A percentile compares a stretch with the other conserved stretches of the same genome.
phyloP scores from a whole-genome alignment of 1,139 yeast genomes.

The Pneumocystis sp. region DNA sequence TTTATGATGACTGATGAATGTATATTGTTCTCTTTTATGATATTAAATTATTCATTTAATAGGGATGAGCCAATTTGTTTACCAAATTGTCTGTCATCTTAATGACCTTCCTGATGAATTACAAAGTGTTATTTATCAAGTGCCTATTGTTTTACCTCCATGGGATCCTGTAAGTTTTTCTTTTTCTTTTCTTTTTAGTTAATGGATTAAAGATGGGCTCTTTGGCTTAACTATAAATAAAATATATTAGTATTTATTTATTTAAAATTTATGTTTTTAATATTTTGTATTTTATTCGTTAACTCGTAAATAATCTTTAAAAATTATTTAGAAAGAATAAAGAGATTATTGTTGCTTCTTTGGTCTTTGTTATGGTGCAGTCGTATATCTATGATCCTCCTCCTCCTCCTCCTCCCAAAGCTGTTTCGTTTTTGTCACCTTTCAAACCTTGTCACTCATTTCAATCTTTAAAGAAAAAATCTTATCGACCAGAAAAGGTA shows the following conservation, averaged over 20 bases:
- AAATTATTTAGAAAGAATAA: not conserved
- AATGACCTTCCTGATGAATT: constrained; percentile 33
- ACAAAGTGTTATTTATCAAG: constrained; percentile 33
- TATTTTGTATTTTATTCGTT: not conserved
- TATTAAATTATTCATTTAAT: not conserved
- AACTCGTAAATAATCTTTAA: not conserved
- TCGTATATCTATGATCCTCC: not conserved
- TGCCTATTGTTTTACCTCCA: constrained; percentile 41
- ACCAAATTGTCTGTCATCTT: constrained; percentile 45
- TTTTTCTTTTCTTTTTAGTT: not conserved
- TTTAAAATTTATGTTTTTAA: not conserved
- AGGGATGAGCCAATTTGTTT: constrained; percentile 51
- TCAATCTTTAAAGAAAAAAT: not conserved
- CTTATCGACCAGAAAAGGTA: not conserved
- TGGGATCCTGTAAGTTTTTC: constrained; percentile 36
- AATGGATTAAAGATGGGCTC: not conserved
- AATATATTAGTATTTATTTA: not conserved
- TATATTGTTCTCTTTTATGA: not conserved
- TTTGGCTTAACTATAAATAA: not conserved
- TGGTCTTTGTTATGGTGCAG: not conserved
- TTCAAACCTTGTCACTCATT: not conserved
- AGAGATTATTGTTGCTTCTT: not conserved
- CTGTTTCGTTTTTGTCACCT: not conserved
- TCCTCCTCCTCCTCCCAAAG: constrained; percentile 1
- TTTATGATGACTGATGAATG: constrained; percentile 47